Base-by-base conservation (phyloP, 257 asterid species). In the Salvia splendens region DNA sequence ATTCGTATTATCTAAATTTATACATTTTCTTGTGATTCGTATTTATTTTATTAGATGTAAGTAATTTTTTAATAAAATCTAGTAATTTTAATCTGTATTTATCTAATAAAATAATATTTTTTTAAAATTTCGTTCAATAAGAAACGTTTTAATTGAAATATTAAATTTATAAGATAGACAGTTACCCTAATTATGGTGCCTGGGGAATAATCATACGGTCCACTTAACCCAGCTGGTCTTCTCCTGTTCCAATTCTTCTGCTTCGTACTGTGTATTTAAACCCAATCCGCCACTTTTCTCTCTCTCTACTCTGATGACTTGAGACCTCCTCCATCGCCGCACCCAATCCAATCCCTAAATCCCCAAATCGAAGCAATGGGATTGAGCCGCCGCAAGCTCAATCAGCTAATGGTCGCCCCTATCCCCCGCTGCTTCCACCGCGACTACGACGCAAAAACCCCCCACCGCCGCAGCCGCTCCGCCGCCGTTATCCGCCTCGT, bases 371-470 rank as follows among this genome's bases (percentile, higher is more conserved):
- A 14, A 17, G 36, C 15, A 28, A 75, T 75, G 79, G 67, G 71
- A 15, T 62, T 43, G 48, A 74, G 71, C 71, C 47, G 72, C 28
- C 68, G 62, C 9, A 62, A 40, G 45, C 45, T 75, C 8, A 75
- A 75, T 16, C 79, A 28, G 36, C 47, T 75, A 6, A 55, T 75
- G 12, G 52, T 68, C 30, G 59, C 78, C 41, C 75, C 81, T 2
- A 59, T 77, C 12, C 82, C 82, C 2, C 82, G 82, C 36, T 77
- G 78, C 70, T 46, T 77, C 68, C 72, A 72, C 40, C 20, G 30
- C 32, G 71, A 36, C 28, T 73, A 60, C 3, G 65, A n/a, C 17
- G 62, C n/a, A n/a, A n/a, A 5, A 12, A 0, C 14, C 16, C 12
- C 11, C 68, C 62, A 54, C n/a, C 57, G 71, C 63, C 59, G 64